Percentiles rank a stretch among this genome's conserved stretches.
These are phyloP conservation scores for Tagetes erecta DNA, from an alignment of 129 eudicot species.

Conservation along the genomic window DNA sequence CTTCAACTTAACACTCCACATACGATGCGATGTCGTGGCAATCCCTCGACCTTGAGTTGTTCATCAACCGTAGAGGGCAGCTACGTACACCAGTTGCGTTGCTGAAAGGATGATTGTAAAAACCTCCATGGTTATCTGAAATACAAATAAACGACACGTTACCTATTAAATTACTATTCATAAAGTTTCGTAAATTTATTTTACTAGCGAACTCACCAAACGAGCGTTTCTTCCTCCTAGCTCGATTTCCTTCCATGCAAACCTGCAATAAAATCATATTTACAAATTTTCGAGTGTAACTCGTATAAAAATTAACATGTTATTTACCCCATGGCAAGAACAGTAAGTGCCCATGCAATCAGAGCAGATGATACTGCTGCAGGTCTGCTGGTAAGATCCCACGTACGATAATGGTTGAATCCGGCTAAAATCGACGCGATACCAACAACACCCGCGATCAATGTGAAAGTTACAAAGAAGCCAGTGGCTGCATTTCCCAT, in stretches of 20 bases:
- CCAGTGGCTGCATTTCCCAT: constrained; percentile 97
- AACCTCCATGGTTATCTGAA: constrained; percentile 94
- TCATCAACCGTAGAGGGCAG: constrained; percentile 51
- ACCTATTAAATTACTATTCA: background rate
- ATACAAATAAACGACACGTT: background rate
- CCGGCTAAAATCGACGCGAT: constrained; percentile 78
- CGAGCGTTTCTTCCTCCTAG: constrained; percentile 62
- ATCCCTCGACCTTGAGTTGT: background rate
- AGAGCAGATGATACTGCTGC: constrained; percentile 77
- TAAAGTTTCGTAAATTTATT: background rate
- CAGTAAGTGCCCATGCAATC: constrained; percentile 81
- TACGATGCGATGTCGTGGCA: background rate
- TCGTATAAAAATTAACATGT: background rate
- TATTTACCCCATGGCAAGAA: constrained; percentile 89
- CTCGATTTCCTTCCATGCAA: constrained; percentile 87
- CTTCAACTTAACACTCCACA: background rate
- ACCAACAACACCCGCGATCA: constrained; percentile 90
- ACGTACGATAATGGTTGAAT: constrained; percentile 53
- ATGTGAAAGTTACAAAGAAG: constrained; percentile 64
- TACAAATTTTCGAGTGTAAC: background rate
- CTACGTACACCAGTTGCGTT: constrained; percentile 71
- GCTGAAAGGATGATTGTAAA: constrained; percentile 76
- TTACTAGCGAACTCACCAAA: constrained; percentile 48
- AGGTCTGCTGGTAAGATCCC: constrained; percentile 65
- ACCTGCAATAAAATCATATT: constrained; percentile 41